Percentiles rank a stretch among this genome's conserved stretches.
These are phyloP conservation scores for Kodamaea fukazawae DNA, from an alignment of 805 yeast genomes.

Conservation along the genomic window DNA sequence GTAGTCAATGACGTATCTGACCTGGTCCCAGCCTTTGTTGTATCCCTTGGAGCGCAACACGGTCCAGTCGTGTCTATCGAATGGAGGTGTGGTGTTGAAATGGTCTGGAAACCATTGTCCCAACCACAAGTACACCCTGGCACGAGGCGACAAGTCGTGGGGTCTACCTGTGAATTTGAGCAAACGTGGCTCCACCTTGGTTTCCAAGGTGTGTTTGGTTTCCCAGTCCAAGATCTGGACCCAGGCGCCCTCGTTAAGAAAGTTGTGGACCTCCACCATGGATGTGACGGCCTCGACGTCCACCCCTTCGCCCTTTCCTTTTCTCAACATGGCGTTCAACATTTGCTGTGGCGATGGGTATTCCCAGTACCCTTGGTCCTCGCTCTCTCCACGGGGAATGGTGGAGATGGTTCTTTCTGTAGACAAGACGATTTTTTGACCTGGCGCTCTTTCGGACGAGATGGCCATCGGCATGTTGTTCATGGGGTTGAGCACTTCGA, in stretches of 20 bases:
- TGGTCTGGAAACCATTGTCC: conserved; percentile 69
- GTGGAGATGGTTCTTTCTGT: conserved; percentile 80
- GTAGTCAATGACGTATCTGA: conserved; percentile 92
- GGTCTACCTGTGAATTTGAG: conserved; percentile 91
- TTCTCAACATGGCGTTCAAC: conserved; percentile 95
- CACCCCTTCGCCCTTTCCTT: conserved; percentile 83
- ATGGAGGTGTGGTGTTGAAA: conserved; percentile 81
- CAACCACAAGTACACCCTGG: conserved; percentile 61
- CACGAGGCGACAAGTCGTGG: conserved; percentile 81
- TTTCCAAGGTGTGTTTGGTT: conserved; percentile 54
- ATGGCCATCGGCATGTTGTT: conserved; percentile 84
- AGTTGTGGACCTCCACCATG: conserved; percentile 97
- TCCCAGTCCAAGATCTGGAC: conserved; percentile 93
- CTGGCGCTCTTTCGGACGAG: conserved; percentile 67
- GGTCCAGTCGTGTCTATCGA: conserved; percentile 99
- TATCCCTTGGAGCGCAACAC: conserved; percentile 64
- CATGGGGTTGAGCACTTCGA: conserved; percentile 62
- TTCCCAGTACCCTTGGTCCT: conserved; percentile 84
- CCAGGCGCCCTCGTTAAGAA: conserved; percentile 97
- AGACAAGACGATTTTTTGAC: conserved; percentile 75
- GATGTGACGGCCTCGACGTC: conserved; percentile 95
- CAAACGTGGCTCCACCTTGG: conserved; percentile 68
- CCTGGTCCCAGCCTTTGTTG: conserved; percentile 56
- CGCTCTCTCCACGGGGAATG: conserved; percentile 77
- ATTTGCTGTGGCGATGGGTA: conserved; percentile 99